phyloP scores from a whole-genome alignment of 257 asterid species.

The Catharanthus roseus region DNA sequence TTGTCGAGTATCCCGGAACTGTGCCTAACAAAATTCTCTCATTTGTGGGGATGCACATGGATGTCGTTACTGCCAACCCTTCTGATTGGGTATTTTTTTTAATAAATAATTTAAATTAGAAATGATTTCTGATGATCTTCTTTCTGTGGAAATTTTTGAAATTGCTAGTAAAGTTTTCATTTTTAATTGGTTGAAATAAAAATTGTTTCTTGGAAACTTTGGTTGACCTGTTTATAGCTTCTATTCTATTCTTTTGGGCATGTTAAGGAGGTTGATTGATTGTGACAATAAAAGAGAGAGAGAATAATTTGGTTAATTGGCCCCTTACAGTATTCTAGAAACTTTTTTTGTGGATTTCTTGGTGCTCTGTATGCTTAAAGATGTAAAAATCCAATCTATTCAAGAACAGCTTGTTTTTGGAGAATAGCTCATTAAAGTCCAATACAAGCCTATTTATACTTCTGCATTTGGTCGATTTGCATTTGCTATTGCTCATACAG shows the following conservation, averaged over 20 bases:
- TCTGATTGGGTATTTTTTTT: conserved; percentile 61
- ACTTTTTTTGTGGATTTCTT: not conserved
- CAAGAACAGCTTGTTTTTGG: no score
- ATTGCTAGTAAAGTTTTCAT: not conserved
- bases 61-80: conserved; percentile 91
- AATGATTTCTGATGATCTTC: not conserved
- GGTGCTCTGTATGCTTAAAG: no score
- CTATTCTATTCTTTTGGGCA: not conserved
- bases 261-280: not conserved
- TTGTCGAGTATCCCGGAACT: conserved; percentile 96
- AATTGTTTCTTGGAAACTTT: not conserved
- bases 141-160: not conserved
- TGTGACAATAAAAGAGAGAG: no score
- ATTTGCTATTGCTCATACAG: not conserved
- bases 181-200: not conserved
- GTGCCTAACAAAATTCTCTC: conserved; percentile 68
- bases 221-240: not conserved
- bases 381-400: no score
- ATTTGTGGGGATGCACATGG: conserved; percentile 99
- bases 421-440: no score
- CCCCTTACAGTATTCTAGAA: no score
- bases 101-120: not conserved
- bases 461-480: not conserved
- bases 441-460: no score
- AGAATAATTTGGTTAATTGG: no score